phyloP scores from a whole-genome alignment of 1,139 yeast species.

The Candida glucosophila region DNA sequence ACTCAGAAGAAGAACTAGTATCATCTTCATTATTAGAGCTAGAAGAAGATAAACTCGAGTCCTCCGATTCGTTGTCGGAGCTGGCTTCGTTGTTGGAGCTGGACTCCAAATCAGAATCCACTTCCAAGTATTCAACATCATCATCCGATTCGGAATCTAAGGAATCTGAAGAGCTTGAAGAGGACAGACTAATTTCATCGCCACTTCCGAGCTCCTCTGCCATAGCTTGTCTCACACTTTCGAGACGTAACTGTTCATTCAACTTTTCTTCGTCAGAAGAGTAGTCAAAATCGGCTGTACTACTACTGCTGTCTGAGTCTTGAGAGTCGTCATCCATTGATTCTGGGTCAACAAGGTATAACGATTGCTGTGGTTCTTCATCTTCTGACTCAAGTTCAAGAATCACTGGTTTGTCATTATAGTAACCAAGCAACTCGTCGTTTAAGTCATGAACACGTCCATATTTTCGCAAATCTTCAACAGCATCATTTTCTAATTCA shows the following conservation, averaged over 20 bases:
- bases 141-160: no score
- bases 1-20: no score
- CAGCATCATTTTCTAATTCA: slow-evolving; percentile 26
- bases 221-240: slow-evolving; percentile 28
- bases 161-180: slow-evolving; percentile 12
- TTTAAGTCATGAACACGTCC: slow-evolving; percentile 32
- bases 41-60: no score
- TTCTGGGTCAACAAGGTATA: no score
- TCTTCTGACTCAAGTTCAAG: slow-evolving; percentile 26
- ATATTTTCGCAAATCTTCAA: slow-evolving; percentile 26
- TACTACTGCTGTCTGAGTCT: slow-evolving; percentile 16
- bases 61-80: no score
- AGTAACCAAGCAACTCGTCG: slow-evolving; percentile 31
- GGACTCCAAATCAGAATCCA: no score
- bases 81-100: no score
- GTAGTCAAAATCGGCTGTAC: slow-evolving; percentile 25
- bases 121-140: no score
- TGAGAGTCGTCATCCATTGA: no score
- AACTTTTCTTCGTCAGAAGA: slow-evolving; percentile 27
- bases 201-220: slow-evolving; percentile 29
- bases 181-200: slow-evolving; percentile 27
- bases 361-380: no score
- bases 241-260: slow-evolving; percentile 34
- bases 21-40: no score
- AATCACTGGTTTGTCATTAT: slow-evolving; percentile 23